Evolutionary conservation across 1,284 basidiomycete genomes (phyloP), one percentile per base, ranked within the genome.

Genomic region (Apiotrichum montevideense): DNA sequence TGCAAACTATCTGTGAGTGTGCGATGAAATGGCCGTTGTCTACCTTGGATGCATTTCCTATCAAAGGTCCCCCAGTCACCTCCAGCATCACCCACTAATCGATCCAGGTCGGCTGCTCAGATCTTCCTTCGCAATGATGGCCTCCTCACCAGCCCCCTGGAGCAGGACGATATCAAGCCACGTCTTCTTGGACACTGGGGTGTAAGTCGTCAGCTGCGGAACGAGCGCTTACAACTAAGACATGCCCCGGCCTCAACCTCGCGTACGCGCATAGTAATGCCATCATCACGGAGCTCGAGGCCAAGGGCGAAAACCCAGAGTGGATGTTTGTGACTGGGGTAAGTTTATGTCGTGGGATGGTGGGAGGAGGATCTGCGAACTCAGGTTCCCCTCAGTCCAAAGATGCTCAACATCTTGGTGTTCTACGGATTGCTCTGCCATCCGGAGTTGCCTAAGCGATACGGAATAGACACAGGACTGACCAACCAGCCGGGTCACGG

Each of bases 201-300:
- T 21, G 21, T 21, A 21, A 21, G 21, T 21, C 21, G 21, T 21
- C 21, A 21, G 21, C 21, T 21, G 21, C 21, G 21, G 21, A 21
- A 21, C 21, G 21, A 21, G 21, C 21, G 21, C 21, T 21, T 21
- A 21, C 21, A 21, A 21, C 21, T 21, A 21, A 21, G 9, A 69
- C 69, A 0, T 70, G 68, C 59, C 86, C 87, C 0, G 90, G 89
- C 33, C 82, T 92, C 32, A 76, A 82, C 63, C 82, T 92, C 65
- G 81, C 86, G 21, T 92, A 92, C 71, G 85, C 87, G 0, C 90
- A 93, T 70, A 76, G 87, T 42, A 90, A 88, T 69, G 80, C 84
- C 46, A 79, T 92, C 62, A 85, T 93, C 65, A 63, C 63, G 45
- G 66, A 62, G 63, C 79, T 66, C 29, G 58, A 70, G 44, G 85